Conservation (phyloP, 257 asterid genomes). For the Nicotiana sylvestris region DNA sequence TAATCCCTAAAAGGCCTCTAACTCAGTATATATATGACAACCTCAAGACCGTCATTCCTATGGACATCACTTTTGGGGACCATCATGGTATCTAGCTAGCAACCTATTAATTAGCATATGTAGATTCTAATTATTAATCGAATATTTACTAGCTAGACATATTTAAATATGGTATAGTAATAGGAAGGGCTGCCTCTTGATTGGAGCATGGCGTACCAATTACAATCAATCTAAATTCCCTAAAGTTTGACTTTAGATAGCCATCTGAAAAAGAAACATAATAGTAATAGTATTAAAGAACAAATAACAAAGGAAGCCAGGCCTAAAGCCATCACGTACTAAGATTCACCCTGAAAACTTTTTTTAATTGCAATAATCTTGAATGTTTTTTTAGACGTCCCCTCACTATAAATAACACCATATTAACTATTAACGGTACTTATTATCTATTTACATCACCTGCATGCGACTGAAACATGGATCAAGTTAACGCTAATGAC, state of each 20-base stretch:
- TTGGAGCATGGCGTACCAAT: not conserved
- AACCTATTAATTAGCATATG: not conserved
- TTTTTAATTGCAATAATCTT: not conserved
- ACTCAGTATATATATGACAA: not conserved
- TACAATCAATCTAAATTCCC: not conserved
- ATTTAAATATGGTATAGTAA: not conserved
- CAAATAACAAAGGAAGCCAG: not conserved
- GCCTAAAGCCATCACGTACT: not conserved
- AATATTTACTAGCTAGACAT: not conserved
- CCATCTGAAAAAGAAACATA: not conserved
- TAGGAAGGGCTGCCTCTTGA: not conserved
- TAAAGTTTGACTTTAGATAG: not conserved
- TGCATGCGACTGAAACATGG: slow-evolving; percentile 11
- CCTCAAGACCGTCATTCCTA: not conserved
- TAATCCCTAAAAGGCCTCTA: not conserved
- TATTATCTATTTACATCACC: not conserved
- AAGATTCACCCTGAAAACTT: not conserved
- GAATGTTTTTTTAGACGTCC: not conserved
- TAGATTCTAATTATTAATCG: slow-evolving; percentile 2
- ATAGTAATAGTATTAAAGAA: not conserved
- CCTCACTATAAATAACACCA: not conserved
- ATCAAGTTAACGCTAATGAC: not conserved
- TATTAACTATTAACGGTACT: not conserved
- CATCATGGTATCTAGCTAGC: slow-evolving; percentile 2
- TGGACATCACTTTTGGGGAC: not conserved